Percentiles rank a stretch among this genome's conserved stretches.
These are phyloP conservation scores for Psilocybe sp. DNA, from an alignment of 768 basidiomycete genomes.

Conservation along the genomic window DNA sequence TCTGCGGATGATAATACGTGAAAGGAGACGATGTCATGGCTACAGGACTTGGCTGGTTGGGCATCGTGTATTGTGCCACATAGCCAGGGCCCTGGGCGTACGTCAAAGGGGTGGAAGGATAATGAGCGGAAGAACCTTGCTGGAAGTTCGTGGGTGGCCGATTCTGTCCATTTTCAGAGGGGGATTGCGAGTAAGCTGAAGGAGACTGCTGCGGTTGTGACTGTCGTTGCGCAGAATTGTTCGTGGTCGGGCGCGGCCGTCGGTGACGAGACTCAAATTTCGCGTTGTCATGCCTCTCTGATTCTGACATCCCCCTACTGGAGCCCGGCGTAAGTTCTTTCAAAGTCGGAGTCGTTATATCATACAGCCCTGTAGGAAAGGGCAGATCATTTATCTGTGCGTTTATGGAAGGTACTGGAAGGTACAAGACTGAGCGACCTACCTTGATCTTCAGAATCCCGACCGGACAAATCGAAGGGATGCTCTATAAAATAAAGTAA, in stretches of 20 bases:
- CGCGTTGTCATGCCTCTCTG: no score
- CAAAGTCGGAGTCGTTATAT: conserved; percentile 2
- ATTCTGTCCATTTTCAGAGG: conserved; percentile 19
- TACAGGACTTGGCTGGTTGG: conserved; percentile 34
- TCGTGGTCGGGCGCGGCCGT: not conserved
- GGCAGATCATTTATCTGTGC: conserved; percentile 11
- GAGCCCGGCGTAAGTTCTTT: no score
- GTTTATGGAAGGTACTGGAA: conserved; percentile 20
- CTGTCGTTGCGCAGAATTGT: conserved; percentile 9
- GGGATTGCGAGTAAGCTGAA: conserved; percentile 11
- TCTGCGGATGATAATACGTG: conserved; percentile 31
- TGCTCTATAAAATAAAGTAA: conserved; percentile 25
- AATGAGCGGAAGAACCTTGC: conserved; percentile 19
- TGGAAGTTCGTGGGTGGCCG: conserved; percentile 17
- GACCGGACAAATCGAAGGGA: conserved; percentile 4
- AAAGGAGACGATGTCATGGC: conserved; percentile 34
- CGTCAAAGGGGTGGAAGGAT: conserved; percentile 21
- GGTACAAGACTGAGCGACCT: conserved; percentile 13
- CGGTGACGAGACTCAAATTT: conserved; percentile 2
- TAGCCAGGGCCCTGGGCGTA: conserved; percentile 35
- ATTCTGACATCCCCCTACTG: no score
- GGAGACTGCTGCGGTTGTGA: conserved; percentile 10
- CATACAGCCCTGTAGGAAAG: conserved; percentile 24
- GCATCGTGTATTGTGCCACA: conserved; percentile 45
- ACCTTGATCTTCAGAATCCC: conserved; percentile 10